Conservation (phyloP, 2,329 filamentous ascomycete genomes). For the Aspergillus sp. region DNA sequence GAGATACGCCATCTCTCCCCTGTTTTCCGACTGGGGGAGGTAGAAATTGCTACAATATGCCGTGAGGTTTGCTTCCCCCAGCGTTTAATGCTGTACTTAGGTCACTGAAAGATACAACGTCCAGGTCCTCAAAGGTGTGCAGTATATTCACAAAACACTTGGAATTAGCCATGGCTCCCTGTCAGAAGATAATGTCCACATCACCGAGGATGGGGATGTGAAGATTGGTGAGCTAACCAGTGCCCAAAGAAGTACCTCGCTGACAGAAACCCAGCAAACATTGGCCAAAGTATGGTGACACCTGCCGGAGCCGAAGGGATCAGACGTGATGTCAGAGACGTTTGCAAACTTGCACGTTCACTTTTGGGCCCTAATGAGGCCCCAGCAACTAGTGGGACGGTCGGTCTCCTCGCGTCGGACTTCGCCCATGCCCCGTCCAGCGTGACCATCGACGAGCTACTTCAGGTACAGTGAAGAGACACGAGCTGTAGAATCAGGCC, state of each 20-base stretch:
- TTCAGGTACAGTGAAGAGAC: constrained; percentile 7
- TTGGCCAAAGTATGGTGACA: constrained; percentile 10
- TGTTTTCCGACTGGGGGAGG: constrained; percentile 5
- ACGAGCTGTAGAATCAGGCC: not conserved
- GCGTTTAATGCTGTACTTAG: not conserved
- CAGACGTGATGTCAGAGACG: constrained; percentile 7
- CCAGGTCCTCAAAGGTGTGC: constrained; percentile 8
- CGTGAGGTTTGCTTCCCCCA: not conserved
- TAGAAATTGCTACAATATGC: constrained; percentile 7
- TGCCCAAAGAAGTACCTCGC: not conserved
- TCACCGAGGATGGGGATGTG: constrained; percentile 7
- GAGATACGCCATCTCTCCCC: constrained; percentile 4
- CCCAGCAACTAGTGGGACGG: constrained; percentile 3
- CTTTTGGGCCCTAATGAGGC: constrained; percentile 4
- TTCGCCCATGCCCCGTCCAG: constrained; percentile 6
- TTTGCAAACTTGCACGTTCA: constrained; percentile 2
- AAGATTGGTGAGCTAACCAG: constrained; percentile 6
- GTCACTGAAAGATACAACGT: not conserved
- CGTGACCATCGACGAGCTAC: constrained; percentile 7
- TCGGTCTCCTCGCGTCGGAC: constrained; percentile 11
- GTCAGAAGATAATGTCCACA: constrained; percentile 1
- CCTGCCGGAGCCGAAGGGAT: not conserved
- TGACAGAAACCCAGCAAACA: constrained; percentile 3
- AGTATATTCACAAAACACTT: constrained; percentile 11
- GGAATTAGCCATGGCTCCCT: constrained; percentile 7